A percentile compares a stretch with the other conserved stretches of the same genome.
phyloP scores from a whole-genome alignment of 495 filamentous ascomycete genomes.

The Penicillium parvum region DNA sequence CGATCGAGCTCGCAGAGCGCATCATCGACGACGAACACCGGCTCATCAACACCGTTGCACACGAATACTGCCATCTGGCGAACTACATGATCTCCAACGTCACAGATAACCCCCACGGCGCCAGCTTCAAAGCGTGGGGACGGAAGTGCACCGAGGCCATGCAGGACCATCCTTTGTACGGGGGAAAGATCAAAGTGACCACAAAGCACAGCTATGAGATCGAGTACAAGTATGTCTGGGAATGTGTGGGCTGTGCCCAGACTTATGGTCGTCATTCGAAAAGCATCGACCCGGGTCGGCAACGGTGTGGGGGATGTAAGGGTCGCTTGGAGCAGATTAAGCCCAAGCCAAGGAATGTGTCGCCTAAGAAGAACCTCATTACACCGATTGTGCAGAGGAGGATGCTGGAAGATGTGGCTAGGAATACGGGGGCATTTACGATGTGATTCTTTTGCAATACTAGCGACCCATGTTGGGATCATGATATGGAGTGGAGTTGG shows the following conservation, averaged over 20 bases:
- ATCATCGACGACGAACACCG: constrained; percentile 75
- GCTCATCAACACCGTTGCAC: constrained; percentile 79
- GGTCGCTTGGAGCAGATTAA: constrained; percentile 68
- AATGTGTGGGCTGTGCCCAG: constrained; percentile 61
- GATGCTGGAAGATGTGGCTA: constrained; percentile 10
- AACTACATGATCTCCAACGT: constrained; percentile 76
- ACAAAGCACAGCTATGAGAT: constrained; percentile 87
- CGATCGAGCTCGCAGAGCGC: constrained; percentile 83
- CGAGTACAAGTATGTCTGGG: constrained; percentile 85
- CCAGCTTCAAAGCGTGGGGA: constrained; percentile 74
- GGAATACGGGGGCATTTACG: constrained; percentile 8
- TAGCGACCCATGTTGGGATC: too few relatives aligned
- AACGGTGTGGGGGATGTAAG: constrained; percentile 68
- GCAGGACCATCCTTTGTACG: constrained; percentile 36
- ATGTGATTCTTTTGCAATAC: not conserved
- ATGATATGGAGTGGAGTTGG: too few relatives aligned
- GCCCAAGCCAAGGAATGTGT: constrained; percentile 61
- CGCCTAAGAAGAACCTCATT: constrained; percentile 50
- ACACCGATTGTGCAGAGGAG: constrained; percentile 6
- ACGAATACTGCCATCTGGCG: constrained; percentile 93
- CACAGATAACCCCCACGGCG: constrained; percentile 69
- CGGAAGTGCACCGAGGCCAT: constrained; percentile 42
- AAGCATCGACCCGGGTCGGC: constrained; percentile 63
- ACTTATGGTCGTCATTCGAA: constrained; percentile 78
- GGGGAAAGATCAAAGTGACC: constrained; percentile 65